phyloP scores from a whole-genome alignment of 768 basidiomycete species.

The Pisolithus orientalis region DNA sequence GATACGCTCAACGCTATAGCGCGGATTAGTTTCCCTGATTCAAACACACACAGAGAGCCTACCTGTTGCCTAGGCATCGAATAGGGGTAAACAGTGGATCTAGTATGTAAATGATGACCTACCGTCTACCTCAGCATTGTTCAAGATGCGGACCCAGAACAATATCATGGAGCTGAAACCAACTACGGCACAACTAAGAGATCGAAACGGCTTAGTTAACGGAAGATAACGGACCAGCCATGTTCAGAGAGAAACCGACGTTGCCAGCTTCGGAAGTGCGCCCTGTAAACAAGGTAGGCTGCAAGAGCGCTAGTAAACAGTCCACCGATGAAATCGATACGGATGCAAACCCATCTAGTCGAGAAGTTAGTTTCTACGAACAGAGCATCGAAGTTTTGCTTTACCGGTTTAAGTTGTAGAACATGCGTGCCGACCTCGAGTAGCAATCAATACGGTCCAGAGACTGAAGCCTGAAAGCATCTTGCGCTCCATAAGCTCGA shows the following conservation, averaged over 20 bases:
- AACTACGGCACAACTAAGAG: conserved; percentile 24
- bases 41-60: neutral
- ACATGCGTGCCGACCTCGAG: conserved; percentile 32
- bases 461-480: conserved; percentile 36
- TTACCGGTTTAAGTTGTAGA: conserved; percentile 45
- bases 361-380: neutral
- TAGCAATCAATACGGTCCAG: conserved; percentile 43
- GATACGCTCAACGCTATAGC: conserved; percentile 41
- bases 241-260: conserved; percentile 33
- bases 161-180: conserved; percentile 53
- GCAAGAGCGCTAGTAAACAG: conserved; percentile 46
- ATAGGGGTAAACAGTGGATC: neutral
- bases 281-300: conserved; percentile 44
- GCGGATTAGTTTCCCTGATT: neutral
- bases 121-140: conserved; percentile 43
- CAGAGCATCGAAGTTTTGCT: neutral
- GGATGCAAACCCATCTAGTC: conserved; percentile 40
- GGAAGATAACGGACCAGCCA: conserved; percentile 29
- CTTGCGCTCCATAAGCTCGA: conserved; percentile 50
- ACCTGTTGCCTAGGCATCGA: conserved; percentile 10
- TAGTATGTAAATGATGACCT: conserved; percentile 2
- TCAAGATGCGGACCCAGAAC: conserved; percentile 39
- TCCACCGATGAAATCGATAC: conserved; percentile 53
- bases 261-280: conserved; percentile 34
- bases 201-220: neutral